Conservation (phyloP, 148 eudicot genomes). For the Chenopodium berlandieri region DNA sequence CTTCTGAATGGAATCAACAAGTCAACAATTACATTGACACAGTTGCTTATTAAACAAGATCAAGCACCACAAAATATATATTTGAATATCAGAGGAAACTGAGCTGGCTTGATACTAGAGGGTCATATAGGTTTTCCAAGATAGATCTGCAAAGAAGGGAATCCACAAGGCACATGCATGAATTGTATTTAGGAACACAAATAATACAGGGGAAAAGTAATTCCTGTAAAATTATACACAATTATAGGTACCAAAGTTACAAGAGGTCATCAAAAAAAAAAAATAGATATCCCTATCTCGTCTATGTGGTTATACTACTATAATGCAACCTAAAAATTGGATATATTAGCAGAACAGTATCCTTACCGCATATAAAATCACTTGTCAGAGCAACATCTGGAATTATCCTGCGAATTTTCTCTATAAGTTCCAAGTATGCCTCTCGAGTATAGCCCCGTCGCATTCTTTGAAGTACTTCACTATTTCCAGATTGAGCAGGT, state of each 20-base stretch:
- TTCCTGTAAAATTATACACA: background rate
- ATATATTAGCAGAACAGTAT: slow-evolving; percentile 10
- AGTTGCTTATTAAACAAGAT: background rate
- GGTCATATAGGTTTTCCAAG: background rate
- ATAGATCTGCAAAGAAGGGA: background rate
- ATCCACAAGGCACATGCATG: background rate
- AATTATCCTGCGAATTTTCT: slow-evolving; percentile 68
- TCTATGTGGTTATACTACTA: background rate
- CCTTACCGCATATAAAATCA: slow-evolving; percentile 96
- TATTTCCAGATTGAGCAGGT: slow-evolving; percentile 94
- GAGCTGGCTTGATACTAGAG: background rate
- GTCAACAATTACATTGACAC: background rate
- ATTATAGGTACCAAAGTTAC: background rate
- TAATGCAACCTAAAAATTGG: background rate
- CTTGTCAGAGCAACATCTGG: slow-evolving; percentile 95
- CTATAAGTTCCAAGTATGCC: slow-evolving; percentile 89
- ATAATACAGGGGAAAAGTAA: too few species aligned
- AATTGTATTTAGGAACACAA: background rate
- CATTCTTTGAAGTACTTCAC: slow-evolving; percentile 84
- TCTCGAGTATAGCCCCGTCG: slow-evolving; percentile 89
- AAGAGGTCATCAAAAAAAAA: slow-evolving; percentile 3
- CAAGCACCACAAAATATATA: background rate
- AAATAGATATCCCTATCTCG: background rate
- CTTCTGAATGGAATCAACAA: background rate
- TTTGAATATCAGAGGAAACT: too few species aligned